Evolutionary conservation across 768 basidiomycete species (phyloP), one percentile per base, ranked within the genome.

Genomic region (Mycena filopes): DNA sequence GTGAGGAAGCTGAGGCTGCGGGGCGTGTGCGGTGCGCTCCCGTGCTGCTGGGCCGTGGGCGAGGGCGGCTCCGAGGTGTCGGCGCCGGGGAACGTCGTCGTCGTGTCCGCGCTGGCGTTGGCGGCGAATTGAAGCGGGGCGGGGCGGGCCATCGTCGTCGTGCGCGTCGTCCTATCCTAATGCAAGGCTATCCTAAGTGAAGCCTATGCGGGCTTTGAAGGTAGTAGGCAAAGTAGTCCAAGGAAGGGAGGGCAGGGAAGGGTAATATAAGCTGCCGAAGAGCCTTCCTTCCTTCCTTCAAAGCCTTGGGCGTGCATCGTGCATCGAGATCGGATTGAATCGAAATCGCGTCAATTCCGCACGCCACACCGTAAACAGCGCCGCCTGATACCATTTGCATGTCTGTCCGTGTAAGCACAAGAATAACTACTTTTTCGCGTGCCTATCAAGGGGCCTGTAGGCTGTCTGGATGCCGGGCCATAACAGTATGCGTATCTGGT

Each of bases 21-120:
- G 43, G 83, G 81, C n/a, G 82, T 83, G 28, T 77, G 54, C 15
- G 82, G 81, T 15, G 80, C 31, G 40, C 69, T 71, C 54, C 65
- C 71, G 41, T 81, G 73, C 26, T 5, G 12, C 21, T 26, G 46
- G 46, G 46, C 5, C n/a, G 76, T 21, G 74, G 78, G 66, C 78
- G 76, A 49, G 78, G 80, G 69, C 1, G 62, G 66, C 61, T 63
- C 61, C 79, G 81, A 21, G 75, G 73, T 25, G 70, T 23, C 31
- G 74, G 54, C 26, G 69, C n/a, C 25, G 74, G 76, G 57, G 63
- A 68, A 38, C 16, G 77, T 67, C n/a, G n/a, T n/a, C n/a, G n/a
- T n/a, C n/a, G n/a, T n/a, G n/a, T n/a, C n/a, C n/a, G n/a, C n/a
- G n/a, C n/a, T n/a, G 65, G 15, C 33, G n/a, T 49, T 60, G 18